Evolutionary conservation across 2,329 filamentous ascomycete genomes (phyloP).

Genomic region (Aspergillus ochraceus): DNA sequence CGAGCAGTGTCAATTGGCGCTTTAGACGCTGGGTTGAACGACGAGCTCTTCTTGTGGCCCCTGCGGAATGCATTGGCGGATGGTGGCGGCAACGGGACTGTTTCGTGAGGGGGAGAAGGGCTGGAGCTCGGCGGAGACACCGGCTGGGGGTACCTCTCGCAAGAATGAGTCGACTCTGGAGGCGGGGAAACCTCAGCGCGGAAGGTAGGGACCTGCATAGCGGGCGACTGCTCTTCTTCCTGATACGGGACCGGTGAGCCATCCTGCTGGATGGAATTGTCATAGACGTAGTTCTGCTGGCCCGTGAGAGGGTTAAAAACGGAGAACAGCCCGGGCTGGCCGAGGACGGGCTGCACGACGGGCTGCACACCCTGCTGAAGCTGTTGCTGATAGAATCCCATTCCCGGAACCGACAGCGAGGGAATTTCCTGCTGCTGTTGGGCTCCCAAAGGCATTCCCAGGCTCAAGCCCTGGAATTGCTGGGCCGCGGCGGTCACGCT

Average conservation of each 20-base stretch:
- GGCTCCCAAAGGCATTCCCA: conserved; percentile 50
- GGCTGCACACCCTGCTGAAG: conserved; percentile 66
- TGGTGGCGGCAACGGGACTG: conserved; percentile 76
- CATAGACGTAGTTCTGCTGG: conserved; percentile 77
- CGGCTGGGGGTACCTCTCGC: conserved; percentile 62
- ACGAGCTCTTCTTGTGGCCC: conserved; percentile 86
- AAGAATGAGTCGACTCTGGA: conserved; percentile 58
- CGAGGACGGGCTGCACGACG: conserved; percentile 61
- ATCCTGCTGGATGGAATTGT: conserved; percentile 60
- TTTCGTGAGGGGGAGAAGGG: conserved; percentile 68
- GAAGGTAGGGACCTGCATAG: conserved; percentile 61
- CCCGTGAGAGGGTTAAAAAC: conserved; percentile 86
- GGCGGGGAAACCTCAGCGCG: conserved; percentile 82
- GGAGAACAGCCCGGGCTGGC: conserved; percentile 74
- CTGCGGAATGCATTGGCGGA: conserved; percentile 91
- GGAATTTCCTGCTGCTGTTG: conserved; percentile 53
- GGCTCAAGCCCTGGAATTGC: conserved; percentile 75
- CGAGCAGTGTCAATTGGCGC: conserved; percentile 46
- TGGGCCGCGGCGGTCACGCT: conserved; percentile 79
- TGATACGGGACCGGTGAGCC: conserved; percentile 32
- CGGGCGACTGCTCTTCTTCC: conserved; percentile 48
- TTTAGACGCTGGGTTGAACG: conserved; percentile 59
- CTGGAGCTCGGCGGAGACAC: conserved; percentile 63
- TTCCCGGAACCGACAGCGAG: conserved; percentile 53
- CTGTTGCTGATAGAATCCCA: conserved; percentile 65